Base-by-base conservation (phyloP, 768 basidiomycete genomes). In the Xerocomellus intermedius region DNA sequence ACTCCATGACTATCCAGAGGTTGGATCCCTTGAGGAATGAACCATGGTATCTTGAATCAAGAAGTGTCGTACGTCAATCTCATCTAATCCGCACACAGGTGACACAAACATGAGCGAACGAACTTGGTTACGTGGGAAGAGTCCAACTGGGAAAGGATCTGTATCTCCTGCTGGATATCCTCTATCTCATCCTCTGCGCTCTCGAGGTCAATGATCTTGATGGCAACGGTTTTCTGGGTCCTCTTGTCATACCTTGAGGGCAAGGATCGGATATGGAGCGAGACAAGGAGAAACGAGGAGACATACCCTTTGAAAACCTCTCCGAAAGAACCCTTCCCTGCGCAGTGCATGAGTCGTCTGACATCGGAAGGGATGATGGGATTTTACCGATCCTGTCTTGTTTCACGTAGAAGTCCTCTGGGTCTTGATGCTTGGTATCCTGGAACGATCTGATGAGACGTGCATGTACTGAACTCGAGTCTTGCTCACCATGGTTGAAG, bases 1-100 rank as follows among this genome's bases (percentile, higher is more conserved):
- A 94, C 91, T 94, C 91, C 95, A 98, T 98, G 64, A 98, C 91
- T 69, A 98, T 99, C 97, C 97, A 99, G 24, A 99, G 79, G 70
- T 95, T 86, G 6, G 95, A 92, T 16, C 94, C 95, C 70, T 98
- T 96, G 66, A 99, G 79, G 75, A 78, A 99, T 33, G 91, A 94
- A 39, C 97, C 97, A 77, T 98, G 92, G 70, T 98, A 98, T 79
- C 94, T 85, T 67, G 60, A 53, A 48, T 60, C 41, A 62, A 61
- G 48, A 68, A 68, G 55, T 13, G 48, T 55, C 51, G 56, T 48
- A 64, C 57, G 70, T 73, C 62, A 69, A 73, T 67, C 55, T 54
- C 71, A 62, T 62, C 59, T 57, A 44, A 60, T 63, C 64, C 82
- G 55, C 42, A 62, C 55, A 57, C 55, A 49, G 30, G 54, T 47